These are phyloP conservation scores for Hypoxylon cercidicola DNA, from an alignment of 495 filamentous ascomycete species.

Conservation along the genomic window DNA sequence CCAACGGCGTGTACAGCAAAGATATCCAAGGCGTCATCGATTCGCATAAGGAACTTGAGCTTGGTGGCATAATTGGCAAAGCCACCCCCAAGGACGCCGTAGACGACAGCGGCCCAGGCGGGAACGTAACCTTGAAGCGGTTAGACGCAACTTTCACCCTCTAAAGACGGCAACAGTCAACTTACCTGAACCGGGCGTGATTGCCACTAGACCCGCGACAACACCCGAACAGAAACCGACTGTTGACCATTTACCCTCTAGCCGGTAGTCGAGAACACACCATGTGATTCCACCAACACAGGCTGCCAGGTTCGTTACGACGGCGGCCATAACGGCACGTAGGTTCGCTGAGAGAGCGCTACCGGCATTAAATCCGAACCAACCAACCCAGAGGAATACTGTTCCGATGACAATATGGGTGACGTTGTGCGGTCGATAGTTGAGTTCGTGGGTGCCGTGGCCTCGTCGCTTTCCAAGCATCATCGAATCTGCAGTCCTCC, in stretches of 20 bases:
- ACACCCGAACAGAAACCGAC: constrained; percentile 97
- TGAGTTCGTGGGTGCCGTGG: constrained; percentile 88
- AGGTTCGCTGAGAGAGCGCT: constrained; percentile 90
- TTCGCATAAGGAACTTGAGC: constrained; percentile 86
- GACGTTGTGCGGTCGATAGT: constrained; percentile 98
- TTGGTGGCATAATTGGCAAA: constrained; percentile 97
- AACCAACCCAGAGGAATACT: constrained; percentile 98
- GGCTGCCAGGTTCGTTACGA: constrained; percentile 79
- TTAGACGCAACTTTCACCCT: constrained; percentile 19
- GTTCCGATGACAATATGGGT: constrained; percentile 97
- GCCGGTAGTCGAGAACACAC: constrained; percentile 92
- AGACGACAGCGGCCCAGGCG: constrained; percentile 90
- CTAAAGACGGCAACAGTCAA: not conserved
- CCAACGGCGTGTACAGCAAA: constrained; percentile 92
- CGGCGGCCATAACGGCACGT: constrained; percentile 80
- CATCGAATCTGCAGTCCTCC: constrained; percentile 67
- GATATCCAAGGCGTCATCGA: constrained; percentile 94
- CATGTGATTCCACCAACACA: constrained; percentile 94
- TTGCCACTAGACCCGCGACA: constrained; percentile 90
- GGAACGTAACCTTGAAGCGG: constrained; percentile 75
- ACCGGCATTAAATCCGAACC: constrained; percentile 99
- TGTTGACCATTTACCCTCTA: constrained; percentile 96
- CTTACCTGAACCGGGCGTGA: constrained; percentile 83
- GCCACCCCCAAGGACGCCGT: constrained; percentile 82
- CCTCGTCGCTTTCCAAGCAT: constrained; percentile 91